Conservation (phyloP, 495 filamentous ascomycete species). For the Annulohypoxylon stygium region DNA sequence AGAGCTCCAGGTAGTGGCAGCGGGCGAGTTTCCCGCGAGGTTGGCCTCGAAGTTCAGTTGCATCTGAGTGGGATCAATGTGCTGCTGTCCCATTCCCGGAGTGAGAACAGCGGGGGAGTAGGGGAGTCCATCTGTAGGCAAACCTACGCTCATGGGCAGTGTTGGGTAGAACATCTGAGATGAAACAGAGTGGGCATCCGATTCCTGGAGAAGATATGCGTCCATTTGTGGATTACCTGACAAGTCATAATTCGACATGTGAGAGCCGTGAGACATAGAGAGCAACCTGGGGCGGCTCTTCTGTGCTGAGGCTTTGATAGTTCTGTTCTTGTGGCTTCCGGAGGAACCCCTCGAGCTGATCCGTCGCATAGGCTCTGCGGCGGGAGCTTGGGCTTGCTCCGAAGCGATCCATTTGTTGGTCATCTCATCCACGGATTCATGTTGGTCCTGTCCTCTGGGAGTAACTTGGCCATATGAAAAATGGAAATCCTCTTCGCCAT, state of each 20-base stretch:
- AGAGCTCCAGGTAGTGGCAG: conserved; percentile 61
- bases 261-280: conserved; percentile 59
- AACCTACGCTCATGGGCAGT: conserved; percentile 57
- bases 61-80: conserved; percentile 59
- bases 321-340: conserved; percentile 63
- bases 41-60: conserved; percentile 58
- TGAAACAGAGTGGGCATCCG: conserved; percentile 59
- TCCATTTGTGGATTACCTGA: conserved; percentile 64
- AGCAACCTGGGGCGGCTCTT: conserved; percentile 61
- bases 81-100: conserved; percentile 56
- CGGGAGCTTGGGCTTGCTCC: conserved; percentile 49
- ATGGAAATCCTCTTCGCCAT: conserved; percentile 64
- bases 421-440: conserved; percentile 61
- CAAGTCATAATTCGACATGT: conserved; percentile 64
- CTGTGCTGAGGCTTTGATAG: conserved; percentile 58
- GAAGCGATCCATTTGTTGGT: conserved; percentile 59
- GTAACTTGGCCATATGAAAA: conserved; percentile 64
- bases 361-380: conserved; percentile 63
- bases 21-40: conserved; percentile 58
- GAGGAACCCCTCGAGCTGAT: conserved; percentile 62
- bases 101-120: conserved; percentile 55
- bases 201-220: conserved; percentile 62
- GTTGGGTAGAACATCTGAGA: conserved; percentile 57
- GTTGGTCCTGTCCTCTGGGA: conserved; percentile 62
- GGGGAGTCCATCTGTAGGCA: conserved; percentile 58